A percentile compares a stretch with the other conserved stretches of the same genome.
Evolutionary conservation across 2,329 filamentous ascomycete species (phyloP).

Genomic region (Penicillium sp.): DNA sequence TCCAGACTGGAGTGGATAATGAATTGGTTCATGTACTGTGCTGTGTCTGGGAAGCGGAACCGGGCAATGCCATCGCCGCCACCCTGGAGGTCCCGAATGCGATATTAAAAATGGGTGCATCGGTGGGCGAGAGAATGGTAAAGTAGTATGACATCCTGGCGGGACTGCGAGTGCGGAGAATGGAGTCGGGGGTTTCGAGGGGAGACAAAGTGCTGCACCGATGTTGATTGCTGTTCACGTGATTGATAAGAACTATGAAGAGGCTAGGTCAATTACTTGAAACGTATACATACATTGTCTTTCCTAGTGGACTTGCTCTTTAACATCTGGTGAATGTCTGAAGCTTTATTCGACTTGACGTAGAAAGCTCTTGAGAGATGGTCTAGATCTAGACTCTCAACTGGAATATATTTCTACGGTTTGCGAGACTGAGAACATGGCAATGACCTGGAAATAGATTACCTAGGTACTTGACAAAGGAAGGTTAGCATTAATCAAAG

Average conservation of each 20-base stretch:
- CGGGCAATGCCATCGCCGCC: constrained; percentile 88
- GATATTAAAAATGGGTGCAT: constrained; percentile 93
- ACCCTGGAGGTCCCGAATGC: constrained; percentile 93
- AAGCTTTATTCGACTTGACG: neutral
- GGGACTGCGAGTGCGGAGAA: constrained; percentile 3
- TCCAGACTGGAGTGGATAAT: constrained; percentile 91
- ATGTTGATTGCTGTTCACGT: constrained; percentile 7
- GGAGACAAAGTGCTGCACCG: neutral
- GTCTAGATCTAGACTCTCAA: neutral
- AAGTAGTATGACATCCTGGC: constrained; percentile 93
- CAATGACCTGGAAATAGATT: neutral
- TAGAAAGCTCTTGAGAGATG: too few relatives aligned
- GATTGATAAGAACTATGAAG: constrained; percentile 10
- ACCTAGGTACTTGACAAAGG: too few relatives aligned
- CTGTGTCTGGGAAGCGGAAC: constrained; percentile 83
- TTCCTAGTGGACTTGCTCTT: too few relatives aligned
- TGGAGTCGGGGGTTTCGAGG: constrained; percentile 3
- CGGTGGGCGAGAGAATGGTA: constrained; percentile 88
- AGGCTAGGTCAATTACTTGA: too few relatives aligned
- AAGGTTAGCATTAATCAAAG: neutral
- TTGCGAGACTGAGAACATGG: neutral
- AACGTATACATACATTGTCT: too few relatives aligned
- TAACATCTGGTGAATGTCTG: too few relatives aligned
- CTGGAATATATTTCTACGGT: neutral
- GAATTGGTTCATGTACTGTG: constrained; percentile 94